Percentiles rank a stretch among this genome's conserved stretches.
Evolutionary conservation across 257 asterid genomes (phyloP).

Genomic region (Solanum clarkiae): DNA sequence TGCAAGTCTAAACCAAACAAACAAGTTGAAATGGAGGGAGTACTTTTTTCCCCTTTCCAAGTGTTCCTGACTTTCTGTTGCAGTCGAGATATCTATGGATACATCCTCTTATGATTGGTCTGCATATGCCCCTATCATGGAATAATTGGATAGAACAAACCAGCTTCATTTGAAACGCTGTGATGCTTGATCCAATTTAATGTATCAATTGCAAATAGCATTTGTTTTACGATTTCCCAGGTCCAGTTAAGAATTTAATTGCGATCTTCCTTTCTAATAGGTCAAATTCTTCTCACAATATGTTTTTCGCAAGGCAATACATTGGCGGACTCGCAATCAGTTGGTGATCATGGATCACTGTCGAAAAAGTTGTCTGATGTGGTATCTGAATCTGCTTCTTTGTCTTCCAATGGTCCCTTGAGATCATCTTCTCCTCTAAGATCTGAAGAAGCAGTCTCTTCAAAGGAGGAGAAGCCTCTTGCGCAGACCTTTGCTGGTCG

Average conservation of each 20-base stretch:
- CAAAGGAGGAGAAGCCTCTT: slow-evolving; percentile 47
- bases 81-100: neutral
- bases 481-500: slow-evolving; percentile 64
- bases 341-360: slow-evolving; percentile 19
- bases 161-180: neutral
- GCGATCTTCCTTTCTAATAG: slow-evolving; percentile 22
- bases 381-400: slow-evolving; percentile 27
- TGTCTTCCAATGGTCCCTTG: slow-evolving; percentile 27
- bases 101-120: neutral
- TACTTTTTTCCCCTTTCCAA: neutral
- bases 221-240: neutral
- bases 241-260: neutral
- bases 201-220: neutral
- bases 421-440: slow-evolving; percentile 53
- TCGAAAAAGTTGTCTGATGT: slow-evolving; percentile 33
- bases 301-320: slow-evolving; percentile 55
- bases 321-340: slow-evolving; percentile 34
- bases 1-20: neutral
- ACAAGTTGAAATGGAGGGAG: neutral
- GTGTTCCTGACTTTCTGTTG: neutral
- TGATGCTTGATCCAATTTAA: neutral
- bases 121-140: neutral
- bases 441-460: slow-evolving; percentile 40
- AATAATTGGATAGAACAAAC: neutral
- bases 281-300: slow-evolving; percentile 82